Conservation (phyloP, 495 filamentous ascomycete genomes). For the Pyrenopolyporus hunteri region DNA sequence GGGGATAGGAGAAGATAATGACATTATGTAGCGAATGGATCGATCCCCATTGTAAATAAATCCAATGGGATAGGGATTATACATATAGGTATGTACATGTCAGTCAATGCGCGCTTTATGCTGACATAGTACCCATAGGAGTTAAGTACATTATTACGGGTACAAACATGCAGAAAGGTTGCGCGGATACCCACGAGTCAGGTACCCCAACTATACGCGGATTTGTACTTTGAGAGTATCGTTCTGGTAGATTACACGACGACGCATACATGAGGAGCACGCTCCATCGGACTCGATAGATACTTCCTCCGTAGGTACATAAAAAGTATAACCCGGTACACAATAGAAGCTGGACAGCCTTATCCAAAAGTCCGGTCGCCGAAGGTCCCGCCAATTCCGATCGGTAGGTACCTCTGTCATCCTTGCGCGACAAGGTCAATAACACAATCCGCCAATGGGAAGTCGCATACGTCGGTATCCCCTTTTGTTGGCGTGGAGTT, state of each 20-base stretch:
- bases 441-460: conserved; percentile 20
- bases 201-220: neutral
- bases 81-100: neutral
- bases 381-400: conserved; percentile 35
- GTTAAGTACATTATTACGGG: too few relatives aligned
- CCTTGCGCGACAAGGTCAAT: conserved; percentile 14
- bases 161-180: neutral
- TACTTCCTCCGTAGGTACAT: neutral
- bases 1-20: neutral
- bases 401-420: too few relatives aligned
- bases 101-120: too few relatives aligned
- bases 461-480: conserved; percentile 13
- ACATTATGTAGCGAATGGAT: neutral
- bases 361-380: conserved; percentile 15
- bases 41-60: neutral
- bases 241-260: too few relatives aligned
- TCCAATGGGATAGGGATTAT: neutral
- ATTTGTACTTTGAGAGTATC: too few relatives aligned
- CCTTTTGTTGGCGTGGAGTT: conserved; percentile 43
- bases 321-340: neutral
- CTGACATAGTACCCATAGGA: too few relatives aligned
- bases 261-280: too few relatives aligned
- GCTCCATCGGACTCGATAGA: too few relatives aligned
- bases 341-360: neutral
- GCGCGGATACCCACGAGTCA: too few relatives aligned